Conservation (phyloP, 371 early-diverging fungal genomes). For the Globomyces sp. region DNA sequence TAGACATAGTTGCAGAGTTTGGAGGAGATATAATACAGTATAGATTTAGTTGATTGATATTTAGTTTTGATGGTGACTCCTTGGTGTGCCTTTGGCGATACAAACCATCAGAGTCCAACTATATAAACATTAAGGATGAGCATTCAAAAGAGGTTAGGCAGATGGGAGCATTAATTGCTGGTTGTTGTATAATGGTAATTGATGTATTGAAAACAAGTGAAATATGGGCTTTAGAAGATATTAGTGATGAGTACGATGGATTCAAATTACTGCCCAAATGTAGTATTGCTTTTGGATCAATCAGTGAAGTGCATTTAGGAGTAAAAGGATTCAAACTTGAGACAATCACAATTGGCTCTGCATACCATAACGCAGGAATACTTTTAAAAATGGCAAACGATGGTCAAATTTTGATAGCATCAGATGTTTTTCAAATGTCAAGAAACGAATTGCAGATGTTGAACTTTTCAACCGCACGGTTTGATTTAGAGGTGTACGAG, state of each 20-base stretch:
- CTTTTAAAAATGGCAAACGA: too few species aligned
- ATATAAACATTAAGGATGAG: too few species aligned
- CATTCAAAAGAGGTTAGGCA: too few species aligned
- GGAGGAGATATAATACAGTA: constrained; percentile 12
- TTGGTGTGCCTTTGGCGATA: constrained; percentile 5
- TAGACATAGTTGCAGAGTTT: constrained; percentile 9
- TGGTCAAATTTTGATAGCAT: too few species aligned
- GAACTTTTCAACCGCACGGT: too few species aligned
- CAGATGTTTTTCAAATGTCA: too few species aligned
- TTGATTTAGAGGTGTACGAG: too few species aligned
- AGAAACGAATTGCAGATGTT: too few species aligned
- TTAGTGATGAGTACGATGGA: constrained; percentile 12
- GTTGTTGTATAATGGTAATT: neutral
- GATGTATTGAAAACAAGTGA: constrained; percentile 9
- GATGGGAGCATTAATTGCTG: too few species aligned
- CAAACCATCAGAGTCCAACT: neutral
- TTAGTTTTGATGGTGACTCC: constrained; percentile 2
- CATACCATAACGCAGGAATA: neutral
- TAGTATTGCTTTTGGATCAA: constrained; percentile 1
- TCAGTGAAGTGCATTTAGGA: constrained; percentile 7
- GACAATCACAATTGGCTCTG: neutral
- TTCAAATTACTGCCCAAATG: constrained; percentile 1
- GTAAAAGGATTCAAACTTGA: neutral
- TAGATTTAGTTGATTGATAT: neutral
- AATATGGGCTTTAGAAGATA: constrained; percentile 18